Base-by-base conservation (phyloP, 1,284 basidiomycete species). In the Blastosporella zonata region DNA sequence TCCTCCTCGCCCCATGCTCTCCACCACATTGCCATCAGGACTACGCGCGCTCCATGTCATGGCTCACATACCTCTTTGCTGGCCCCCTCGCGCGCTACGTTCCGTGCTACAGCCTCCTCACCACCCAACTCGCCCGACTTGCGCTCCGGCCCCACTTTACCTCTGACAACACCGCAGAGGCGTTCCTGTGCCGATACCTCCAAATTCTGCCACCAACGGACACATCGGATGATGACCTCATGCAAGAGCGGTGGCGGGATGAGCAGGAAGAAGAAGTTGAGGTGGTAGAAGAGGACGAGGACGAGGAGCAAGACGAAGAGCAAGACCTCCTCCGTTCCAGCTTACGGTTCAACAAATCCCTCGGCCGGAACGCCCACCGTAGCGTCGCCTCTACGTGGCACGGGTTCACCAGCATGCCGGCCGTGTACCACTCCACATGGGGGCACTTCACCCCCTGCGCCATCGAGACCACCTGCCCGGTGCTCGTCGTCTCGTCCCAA, bases 341-440 rank as follows among this genome's bases (percentile, higher is more conserved):
- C 5, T 27, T 10, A 27, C 5, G 10, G 10, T 27, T 27, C 5
- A 10, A 5, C 10, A 5, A 27, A 64, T 45, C 57, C 61, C 50
- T 63, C 53, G 75, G 73, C 2, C 58, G 61, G 48, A 73, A 71
- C 46, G 63, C 71, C 49, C 59, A 70, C 43, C 67, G 68, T 43
- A 82, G 79, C 57, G 73, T 80, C 12, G 65, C 68, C 15, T 67
- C 60, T 27, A 67, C 74, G 43, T 82, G 79, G 79, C 70, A 70
- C 43, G 81, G 81, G 1, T 79, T 79, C 55, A 62, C 74, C 53
- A 72, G 75, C 43, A 58, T 71, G 39, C 51, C 71, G 4, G 57
- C 64, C 20, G 62, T 78, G 34, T 62, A 77, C 43, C 76, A 81
- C 41, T 72, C 72, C 20, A 75, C 76, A 49, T 83, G 81, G 81